Base-by-base conservation (phyloP, 2,329 filamentous ascomycete genomes). In the Fusarium transvaalense region DNA sequence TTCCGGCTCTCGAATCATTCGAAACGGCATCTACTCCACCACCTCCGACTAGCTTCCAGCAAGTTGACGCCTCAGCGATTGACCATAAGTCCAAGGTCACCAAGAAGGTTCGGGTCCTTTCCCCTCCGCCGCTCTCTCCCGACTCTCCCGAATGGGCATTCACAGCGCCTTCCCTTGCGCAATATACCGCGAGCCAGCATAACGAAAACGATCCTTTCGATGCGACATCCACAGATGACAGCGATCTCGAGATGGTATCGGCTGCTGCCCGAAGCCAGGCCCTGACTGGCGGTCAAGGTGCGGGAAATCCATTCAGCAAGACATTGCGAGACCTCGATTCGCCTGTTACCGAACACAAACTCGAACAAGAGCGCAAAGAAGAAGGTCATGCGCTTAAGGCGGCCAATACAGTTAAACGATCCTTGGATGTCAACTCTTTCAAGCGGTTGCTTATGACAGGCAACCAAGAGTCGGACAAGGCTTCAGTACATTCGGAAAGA, bases 361-460 rank as follows among this genome's bases (percentile, higher is more conserved):
- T 80, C 23, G 71, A 75, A 52, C 61, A 71, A 39, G 75, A 78
- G 66, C 66, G 71, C 32, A 71, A 66, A 72, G 77, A 70, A 56
- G 78, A 69, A 72, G 78, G 64, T 14, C 75, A 63, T 58, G 75
- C 65, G 12, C 74, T 79, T 48, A 79, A 76, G 64, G 77, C 75
- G 34, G 74, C 74, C 31, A 75, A 77, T 41, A 68, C 75, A 3
- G 71, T 69, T 19, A 83, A 80, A 69, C 80, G 77, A 19, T 84
- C 88, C 0, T 79, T 95, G 66, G 91, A 96, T 75, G 92, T 95
- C 1, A 89, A 93, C 75, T 89, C 92, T 10, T 96, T 96, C 80
- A 90, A 89, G 74, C 86, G 90, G 61, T 80, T 96, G 64, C 84
- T 96, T 47, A 83, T 96, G 80, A 96, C 92, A 0, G 92, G 92